phyloP scores from a whole-genome alignment of 2,329 filamentous ascomycete genomes.

The Cytospora piceae region DNA sequence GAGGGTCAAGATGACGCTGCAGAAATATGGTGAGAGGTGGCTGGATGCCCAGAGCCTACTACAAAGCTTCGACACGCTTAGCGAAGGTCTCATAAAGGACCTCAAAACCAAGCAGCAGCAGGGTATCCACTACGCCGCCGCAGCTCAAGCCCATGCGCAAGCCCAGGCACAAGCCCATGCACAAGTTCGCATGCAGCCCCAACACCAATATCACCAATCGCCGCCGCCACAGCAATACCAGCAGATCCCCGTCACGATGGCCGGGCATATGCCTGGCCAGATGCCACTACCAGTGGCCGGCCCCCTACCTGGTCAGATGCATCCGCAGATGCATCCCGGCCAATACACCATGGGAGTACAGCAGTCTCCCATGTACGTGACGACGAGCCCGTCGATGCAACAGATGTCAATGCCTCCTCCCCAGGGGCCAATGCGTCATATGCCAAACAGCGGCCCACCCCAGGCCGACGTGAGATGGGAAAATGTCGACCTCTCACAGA shows the following conservation, averaged over 20 bases:
- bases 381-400: slow-evolving; percentile 38
- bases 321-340: slow-evolving; percentile 21
- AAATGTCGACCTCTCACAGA: slow-evolving; percentile 48
- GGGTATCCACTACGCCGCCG: slow-evolving; percentile 38
- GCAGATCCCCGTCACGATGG: slow-evolving; percentile 22
- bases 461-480: slow-evolving; percentile 47
- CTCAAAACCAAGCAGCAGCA: slow-evolving; percentile 45
- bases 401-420: slow-evolving; percentile 37
- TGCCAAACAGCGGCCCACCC: slow-evolving; percentile 21
- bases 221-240: slow-evolving; percentile 22
- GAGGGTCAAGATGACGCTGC: slow-evolving; percentile 56
- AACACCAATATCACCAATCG: slow-evolving; percentile 20
- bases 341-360: slow-evolving; percentile 24
- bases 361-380: slow-evolving; percentile 26
- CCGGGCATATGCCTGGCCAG: slow-evolving; percentile 20
- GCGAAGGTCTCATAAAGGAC: slow-evolving; percentile 48
- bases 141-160: slow-evolving; percentile 39
- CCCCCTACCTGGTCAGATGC: slow-evolving; percentile 24
- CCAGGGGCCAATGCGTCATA: slow-evolving; percentile 35
- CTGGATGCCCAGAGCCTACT: slow-evolving; percentile 58
- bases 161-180: slow-evolving; percentile 24
- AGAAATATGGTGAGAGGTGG: slow-evolving; percentile 63
- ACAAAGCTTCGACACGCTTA: slow-evolving; percentile 56
- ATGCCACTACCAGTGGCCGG: slow-evolving; percentile 20
- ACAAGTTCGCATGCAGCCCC: slow-evolving; percentile 21